phyloP scores from a whole-genome alignment of 805 yeast species.

The Candida railenensis region DNA sequence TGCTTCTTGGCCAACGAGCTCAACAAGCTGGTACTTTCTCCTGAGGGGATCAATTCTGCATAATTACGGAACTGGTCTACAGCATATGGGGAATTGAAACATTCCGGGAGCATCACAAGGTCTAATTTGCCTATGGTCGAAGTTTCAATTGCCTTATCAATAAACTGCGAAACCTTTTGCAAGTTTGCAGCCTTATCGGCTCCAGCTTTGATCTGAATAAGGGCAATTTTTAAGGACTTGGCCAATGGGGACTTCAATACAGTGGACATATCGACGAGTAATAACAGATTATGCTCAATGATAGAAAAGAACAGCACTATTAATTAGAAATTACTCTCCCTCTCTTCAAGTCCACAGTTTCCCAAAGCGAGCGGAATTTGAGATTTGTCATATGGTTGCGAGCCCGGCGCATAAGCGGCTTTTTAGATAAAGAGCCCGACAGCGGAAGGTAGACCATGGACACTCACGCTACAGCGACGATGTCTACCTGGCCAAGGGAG shows the following conservation, averaged over 20 bases:
- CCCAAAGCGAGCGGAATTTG: no score
- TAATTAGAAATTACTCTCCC: no score
- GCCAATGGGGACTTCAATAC: conserved; percentile 42
- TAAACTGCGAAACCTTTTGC: conserved; percentile 59
- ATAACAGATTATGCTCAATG: not conserved
- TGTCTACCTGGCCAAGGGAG: no score
- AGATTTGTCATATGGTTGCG: not conserved
- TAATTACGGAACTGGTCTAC: conserved; percentile 83
- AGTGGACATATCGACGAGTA: conserved; percentile 5
- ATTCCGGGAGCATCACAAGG: conserved; percentile 87
- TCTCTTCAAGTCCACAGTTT: not conserved
- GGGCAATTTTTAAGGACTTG: conserved; percentile 71
- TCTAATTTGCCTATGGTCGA: conserved; percentile 46
- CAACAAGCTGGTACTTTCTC: conserved; percentile 63
- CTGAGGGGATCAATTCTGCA: conserved; percentile 81
- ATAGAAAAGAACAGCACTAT: not conserved
- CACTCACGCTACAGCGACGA: no score
- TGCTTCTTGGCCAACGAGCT: conserved; percentile 65
- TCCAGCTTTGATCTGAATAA: conserved; percentile 80
- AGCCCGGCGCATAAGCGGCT: not conserved
- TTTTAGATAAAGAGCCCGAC: no score
- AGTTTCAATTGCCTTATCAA: conserved; percentile 54
- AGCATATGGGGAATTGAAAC: conserved; percentile 94
- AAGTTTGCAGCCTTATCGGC: conserved; percentile 80
- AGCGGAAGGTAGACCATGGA: no score